phyloP scores from a whole-genome alignment of 139 green algal species.

The Picochlorum costavermella region DNA sequence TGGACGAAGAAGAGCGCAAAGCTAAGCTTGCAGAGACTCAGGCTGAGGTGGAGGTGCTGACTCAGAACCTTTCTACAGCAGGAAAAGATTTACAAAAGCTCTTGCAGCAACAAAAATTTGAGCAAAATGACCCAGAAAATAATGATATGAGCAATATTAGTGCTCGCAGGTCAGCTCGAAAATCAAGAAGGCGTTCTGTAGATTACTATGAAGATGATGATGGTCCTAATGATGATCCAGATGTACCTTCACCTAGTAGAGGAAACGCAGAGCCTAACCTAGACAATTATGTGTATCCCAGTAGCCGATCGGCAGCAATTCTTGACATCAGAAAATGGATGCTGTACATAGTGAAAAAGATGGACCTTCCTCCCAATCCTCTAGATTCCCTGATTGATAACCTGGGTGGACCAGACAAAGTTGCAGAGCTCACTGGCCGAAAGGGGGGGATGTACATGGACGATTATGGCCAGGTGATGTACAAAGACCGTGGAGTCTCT shows the following conservation, averaged over 20 bases:
- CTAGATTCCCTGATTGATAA: constrained; percentile 75
- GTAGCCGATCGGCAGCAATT: neutral
- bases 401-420: constrained; percentile 53
- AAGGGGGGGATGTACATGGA: constrained; percentile 28
- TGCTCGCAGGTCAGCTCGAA: no score
- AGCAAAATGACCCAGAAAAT: no score
- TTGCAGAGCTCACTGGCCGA: constrained; percentile 74
- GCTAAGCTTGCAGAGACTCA: no score
- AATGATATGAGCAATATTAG: no score
- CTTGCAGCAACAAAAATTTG: no score
- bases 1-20: no score
- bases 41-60: no score
- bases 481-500: constrained; percentile 51
- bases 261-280: neutral
- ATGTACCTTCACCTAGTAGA: neutral
- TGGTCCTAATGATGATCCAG: no score
- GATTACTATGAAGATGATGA: no score
- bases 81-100: no score
- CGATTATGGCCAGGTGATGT: constrained; percentile 49
- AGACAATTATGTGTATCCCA: neutral
- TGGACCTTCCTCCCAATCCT: constrained; percentile 76
- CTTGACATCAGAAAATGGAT: constrained; percentile 21
- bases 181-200: no score
- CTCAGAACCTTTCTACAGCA: no score
- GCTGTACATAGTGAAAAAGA: constrained; percentile 20